These are phyloP conservation scores for Carallia brachiata DNA, from an alignment of 345 rosid species.

Conservation along the genomic window DNA sequence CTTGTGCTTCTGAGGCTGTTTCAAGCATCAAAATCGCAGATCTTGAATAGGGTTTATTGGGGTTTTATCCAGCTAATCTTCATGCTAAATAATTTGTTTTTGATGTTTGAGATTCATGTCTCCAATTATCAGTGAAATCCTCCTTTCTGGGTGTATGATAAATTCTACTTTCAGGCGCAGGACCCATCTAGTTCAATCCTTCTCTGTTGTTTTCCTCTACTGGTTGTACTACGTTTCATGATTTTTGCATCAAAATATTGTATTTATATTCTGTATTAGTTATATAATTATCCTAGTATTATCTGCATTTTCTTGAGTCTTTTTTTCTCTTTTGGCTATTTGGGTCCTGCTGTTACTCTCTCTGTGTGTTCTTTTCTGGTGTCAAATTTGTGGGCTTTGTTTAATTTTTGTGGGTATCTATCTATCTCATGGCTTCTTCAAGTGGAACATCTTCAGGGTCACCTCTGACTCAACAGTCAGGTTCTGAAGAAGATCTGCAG, in stretches of 20 bases:
- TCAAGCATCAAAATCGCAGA: conserved; percentile 1
- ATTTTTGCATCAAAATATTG: conserved; percentile 21
- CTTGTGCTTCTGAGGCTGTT: not conserved
- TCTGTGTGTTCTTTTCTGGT: conserved; percentile 9
- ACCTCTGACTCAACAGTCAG: conserved; percentile 50
- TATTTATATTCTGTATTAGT: conserved; percentile 11
- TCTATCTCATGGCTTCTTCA: conserved; percentile 58
- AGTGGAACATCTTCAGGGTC: conserved; percentile 69
- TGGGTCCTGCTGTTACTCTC: conserved; percentile 42
- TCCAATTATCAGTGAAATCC: conserved; percentile 81
- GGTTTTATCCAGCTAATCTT: conserved; percentile 27
- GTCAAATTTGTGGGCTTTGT: not conserved
- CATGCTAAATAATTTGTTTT: conserved; percentile 64
- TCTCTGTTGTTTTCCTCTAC: conserved; percentile 99
- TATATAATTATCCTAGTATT: conserved; percentile 1
- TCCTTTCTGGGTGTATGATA: conserved; percentile 78
- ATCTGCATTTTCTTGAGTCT: conserved; percentile 3
- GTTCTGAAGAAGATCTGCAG: conserved; percentile 58
- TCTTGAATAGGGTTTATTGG: not conserved
- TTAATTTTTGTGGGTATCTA: not conserved
- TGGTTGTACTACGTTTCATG: conserved; percentile 96
- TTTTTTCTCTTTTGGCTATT: conserved; percentile 3
- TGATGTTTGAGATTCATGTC: conserved; percentile 98
- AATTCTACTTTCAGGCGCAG: conserved; percentile 81
- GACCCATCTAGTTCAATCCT: conserved; percentile 97